Evolutionary conservation across 176 grass and related monocot genomes (phyloP).

Genomic region (Oryza brachyantha): DNA sequence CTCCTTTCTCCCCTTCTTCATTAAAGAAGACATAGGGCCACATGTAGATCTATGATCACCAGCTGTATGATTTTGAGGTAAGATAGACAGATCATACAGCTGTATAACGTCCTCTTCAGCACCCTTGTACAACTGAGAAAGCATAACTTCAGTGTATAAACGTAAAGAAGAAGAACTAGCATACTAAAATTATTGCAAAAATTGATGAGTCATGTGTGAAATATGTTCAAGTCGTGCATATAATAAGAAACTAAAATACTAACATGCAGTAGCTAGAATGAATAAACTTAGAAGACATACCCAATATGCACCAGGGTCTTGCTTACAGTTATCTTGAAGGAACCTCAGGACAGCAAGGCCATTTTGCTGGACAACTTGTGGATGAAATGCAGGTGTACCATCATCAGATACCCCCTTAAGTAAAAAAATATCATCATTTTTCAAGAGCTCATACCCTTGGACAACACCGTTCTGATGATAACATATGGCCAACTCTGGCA

Average conservation of each 20-base stretch:
- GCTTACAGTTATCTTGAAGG: constrained; percentile 95
- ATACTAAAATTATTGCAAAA: neutral
- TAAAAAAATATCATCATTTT: constrained; percentile 96
- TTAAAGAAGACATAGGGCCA: constrained; percentile 66
- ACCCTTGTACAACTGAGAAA: constrained; percentile 92
- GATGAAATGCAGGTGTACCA: constrained; percentile 92
- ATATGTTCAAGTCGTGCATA: neutral
- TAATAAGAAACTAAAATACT: constrained; percentile 6
- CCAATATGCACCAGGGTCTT: constrained; percentile 98
- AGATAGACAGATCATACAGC: constrained; percentile 84
- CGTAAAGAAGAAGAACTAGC: constrained; percentile 18
- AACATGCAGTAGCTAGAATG: neutral
- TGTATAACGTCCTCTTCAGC: constrained; percentile 95
- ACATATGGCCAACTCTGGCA: constrained; percentile 96
- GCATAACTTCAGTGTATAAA: constrained; percentile 22
- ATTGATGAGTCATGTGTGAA: neutral
- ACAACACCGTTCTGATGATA: constrained; percentile 98
- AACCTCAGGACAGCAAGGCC: constrained; percentile 88
- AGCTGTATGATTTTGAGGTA: constrained; percentile 59
- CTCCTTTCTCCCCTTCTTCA: constrained; percentile 87
- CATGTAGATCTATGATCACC: constrained; percentile 71
- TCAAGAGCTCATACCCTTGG: constrained; percentile 92
- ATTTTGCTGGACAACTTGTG: constrained; percentile 97
- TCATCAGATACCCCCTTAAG: constrained; percentile 93
- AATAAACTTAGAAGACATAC: constrained; percentile 43